Evolutionary conservation across 257 asterid species (phyloP), one percentile per base, ranked within the genome.

Genomic region (Solanum stenotomum): DNA sequence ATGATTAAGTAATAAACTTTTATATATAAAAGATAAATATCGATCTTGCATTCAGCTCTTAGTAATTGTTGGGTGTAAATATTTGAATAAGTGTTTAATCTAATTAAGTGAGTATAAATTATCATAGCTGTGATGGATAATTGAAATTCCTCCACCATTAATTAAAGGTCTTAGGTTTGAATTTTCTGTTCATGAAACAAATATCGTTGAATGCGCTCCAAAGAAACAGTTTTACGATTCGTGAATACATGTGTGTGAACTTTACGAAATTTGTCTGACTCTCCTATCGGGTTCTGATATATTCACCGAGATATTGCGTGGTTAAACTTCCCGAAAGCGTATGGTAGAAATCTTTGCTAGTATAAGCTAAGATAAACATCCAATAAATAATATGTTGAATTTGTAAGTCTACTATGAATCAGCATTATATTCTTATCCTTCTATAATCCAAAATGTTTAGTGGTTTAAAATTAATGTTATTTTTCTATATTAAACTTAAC

Each of bases 151-250:
- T 68, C 4, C 35, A 13, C 0, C 5, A 3, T 14, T 27, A 27
- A 68, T 0, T 3, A 68, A 14, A 68, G 20, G 0, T 68, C 1
- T 6, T 11, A 1, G 10, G 5, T 68, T 27, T 0, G 2, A 68
- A 3, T 8, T 6, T 25, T 63, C 0, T 63, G 7, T 0, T 23
- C 3, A 23, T 68, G 5, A 27, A 67, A 12, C 3, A 12, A 27
- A 0, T 12, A 1, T 6, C 33, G 1, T 68, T 27, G 10, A 14
- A 25, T 1, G 22, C 5, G 0, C 2, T 3, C 10, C 4, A 6
- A 10, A 13, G 1, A 68, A 68, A 68, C 1, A 68, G 0, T 25
- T 2, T 68, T 68, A 14, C 9, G 0, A 68, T 68, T 7, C 35
- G 1, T 25, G 0, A 27, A 25, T 44, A 44, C 52, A 1, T 44